Conservation (phyloP, 23 red algal species). For the Gracilaria vermiculophylla region DNA sequence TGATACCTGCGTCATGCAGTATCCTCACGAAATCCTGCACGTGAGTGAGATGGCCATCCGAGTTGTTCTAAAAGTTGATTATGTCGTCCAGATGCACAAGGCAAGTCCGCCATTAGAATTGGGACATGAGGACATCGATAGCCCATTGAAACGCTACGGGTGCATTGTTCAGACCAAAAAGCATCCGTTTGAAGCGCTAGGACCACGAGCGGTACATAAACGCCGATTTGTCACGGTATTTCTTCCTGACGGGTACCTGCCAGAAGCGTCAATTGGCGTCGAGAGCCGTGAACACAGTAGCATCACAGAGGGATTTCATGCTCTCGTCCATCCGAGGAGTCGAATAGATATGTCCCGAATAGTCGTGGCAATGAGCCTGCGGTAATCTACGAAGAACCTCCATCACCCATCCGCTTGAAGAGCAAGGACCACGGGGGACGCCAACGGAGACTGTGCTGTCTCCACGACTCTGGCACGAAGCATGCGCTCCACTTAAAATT, state of each 20-base stretch:
- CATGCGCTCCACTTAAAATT: neutral
- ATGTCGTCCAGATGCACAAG: too few species aligned
- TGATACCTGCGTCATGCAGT: conserved; percentile 1
- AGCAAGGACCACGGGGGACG: too few species aligned
- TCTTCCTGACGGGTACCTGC: neutral
- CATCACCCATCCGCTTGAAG: too few species aligned
- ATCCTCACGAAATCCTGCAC: conserved; percentile 8
- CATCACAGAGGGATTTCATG: neutral
- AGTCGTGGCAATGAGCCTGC: neutral
- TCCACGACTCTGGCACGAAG: neutral
- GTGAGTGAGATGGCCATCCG: neutral
- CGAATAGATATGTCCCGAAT: neutral
- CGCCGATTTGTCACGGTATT: neutral
- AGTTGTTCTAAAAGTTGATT: conserved; percentile 27
- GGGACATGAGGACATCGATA: too few species aligned
- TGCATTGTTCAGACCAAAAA: too few species aligned
- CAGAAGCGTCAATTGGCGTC: neutral
- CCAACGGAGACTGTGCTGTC: neutral
- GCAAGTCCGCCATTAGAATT: too few species aligned
- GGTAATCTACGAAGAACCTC: too few species aligned
- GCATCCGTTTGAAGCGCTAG: neutral
- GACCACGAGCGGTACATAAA: neutral
- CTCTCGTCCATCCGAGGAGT: conserved; percentile 37
- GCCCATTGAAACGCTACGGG: too few species aligned
- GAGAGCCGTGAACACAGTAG: neutral